Percentiles rank a stretch among this genome's conserved stretches.
Conservation (phyloP, 805 yeast species). For the Wickerhamomyces rabaulensis region DNA sequence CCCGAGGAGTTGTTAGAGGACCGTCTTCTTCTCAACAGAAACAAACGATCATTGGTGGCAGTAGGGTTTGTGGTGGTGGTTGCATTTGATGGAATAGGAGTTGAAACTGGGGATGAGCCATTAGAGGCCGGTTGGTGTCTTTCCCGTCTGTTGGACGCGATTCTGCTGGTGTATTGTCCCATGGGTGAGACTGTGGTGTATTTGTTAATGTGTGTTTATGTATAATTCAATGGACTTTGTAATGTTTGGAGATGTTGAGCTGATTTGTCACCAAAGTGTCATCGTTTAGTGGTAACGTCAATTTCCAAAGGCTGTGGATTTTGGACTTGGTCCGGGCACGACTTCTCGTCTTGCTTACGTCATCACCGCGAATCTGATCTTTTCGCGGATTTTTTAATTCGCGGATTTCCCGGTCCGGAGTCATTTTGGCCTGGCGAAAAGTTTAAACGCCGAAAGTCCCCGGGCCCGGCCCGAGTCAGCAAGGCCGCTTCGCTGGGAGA, state of each 20-base stretch:
- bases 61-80: background rate
- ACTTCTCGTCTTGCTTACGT: background rate
- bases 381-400: background rate
- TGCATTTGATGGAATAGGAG: background rate
- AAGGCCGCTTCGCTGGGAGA: background rate
- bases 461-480: background rate
- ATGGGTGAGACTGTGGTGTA: background rate
- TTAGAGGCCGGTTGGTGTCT: background rate
- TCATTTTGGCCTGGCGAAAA: too few relatives aligned
- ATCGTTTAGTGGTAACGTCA: background rate
- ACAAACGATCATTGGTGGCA: background rate
- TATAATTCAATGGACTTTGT: too few relatives aligned
- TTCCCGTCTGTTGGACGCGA: background rate
- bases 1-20: slow-evolving; percentile 14
- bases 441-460: background rate
- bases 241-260: background rate
- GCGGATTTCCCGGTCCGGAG: background rate
- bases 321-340: background rate
- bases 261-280: background rate
- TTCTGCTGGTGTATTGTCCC: slow-evolving; percentile 10
- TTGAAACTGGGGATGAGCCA: background rate
- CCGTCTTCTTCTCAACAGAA: slow-evolving; percentile 19
- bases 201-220: too few relatives aligned
- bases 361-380: background rate
- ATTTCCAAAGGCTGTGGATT: background rate